Conservation (phyloP, 805 yeast species). For the Candida tallmaniae region DNA sequence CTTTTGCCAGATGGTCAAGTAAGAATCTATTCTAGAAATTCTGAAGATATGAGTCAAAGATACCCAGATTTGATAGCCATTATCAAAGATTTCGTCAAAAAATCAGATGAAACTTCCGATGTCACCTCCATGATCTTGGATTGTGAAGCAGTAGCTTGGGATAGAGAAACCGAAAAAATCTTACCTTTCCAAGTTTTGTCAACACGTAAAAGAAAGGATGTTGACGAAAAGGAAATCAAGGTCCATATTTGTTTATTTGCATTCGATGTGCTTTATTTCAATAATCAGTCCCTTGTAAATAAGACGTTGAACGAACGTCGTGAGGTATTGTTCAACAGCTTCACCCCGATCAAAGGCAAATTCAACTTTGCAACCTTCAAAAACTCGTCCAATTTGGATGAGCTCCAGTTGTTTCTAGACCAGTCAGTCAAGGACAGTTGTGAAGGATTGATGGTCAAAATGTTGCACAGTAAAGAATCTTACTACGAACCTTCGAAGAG, state of each 20-base stretch:
- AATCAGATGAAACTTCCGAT: slow-evolving; percentile 18
- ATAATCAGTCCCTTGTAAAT: slow-evolving; percentile 67
- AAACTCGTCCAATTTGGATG: slow-evolving; percentile 66
- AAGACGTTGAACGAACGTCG: slow-evolving; percentile 70
- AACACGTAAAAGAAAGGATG: slow-evolving; percentile 92
- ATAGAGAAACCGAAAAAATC: slow-evolving; percentile 67
- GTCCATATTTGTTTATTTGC: slow-evolving; percentile 91
- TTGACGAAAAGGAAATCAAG: slow-evolving; percentile 78
- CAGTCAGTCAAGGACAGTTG: slow-evolving; percentile 85
- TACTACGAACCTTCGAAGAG: slow-evolving; percentile 92
- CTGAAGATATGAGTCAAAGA: slow-evolving; percentile 94
- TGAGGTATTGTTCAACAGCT: slow-evolving; percentile 47
- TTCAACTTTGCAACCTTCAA: slow-evolving; percentile 75
- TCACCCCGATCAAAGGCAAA: slow-evolving; percentile 65
- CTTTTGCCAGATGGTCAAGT: slow-evolving; percentile 59
- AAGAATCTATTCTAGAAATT: slow-evolving; percentile 84
- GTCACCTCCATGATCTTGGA: slow-evolving; percentile 60
- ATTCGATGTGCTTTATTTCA: slow-evolving; percentile 75
- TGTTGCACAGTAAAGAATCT: slow-evolving; percentile 75
- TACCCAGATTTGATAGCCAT: slow-evolving; percentile 85
- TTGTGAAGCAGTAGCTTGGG: slow-evolving; percentile 99
- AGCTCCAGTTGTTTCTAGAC: slow-evolving; percentile 79
- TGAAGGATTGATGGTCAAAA: slow-evolving; percentile 95
- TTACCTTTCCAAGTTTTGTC: slow-evolving; percentile 91
- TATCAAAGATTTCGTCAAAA: slow-evolving; percentile 52